Evolutionary conservation across 306 rosid species (phyloP).

Genomic region (Sesbania bispinosa): DNA sequence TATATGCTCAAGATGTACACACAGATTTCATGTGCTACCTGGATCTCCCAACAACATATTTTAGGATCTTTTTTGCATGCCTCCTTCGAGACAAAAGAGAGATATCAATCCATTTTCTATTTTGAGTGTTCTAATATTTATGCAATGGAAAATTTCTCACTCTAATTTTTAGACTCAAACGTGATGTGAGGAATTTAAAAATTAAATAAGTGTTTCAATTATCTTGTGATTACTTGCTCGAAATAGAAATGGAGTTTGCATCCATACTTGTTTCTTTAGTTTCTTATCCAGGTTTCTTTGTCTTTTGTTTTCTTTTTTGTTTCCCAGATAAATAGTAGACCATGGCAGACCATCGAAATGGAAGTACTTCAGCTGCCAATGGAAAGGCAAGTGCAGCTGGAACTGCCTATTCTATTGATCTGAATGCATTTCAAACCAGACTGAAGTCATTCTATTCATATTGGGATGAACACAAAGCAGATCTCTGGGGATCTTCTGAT

Average conservation of each 20-base stretch:
- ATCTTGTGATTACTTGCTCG: not conserved
- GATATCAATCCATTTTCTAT: not conserved
- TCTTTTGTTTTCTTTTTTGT: too few relatives aligned
- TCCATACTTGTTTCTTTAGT: not conserved
- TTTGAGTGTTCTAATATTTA: not conserved
- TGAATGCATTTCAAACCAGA: conserved; percentile 48
- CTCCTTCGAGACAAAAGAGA: not conserved
- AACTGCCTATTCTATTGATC: conserved; percentile 52
- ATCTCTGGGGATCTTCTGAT: conserved; percentile 66
- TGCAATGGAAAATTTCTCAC: not conserved
- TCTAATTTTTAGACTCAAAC: not conserved
- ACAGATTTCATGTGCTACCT: not conserved
- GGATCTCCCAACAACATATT: not conserved
- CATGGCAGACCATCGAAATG: too few relatives aligned
- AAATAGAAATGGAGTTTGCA: not conserved
- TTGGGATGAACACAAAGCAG: conserved; percentile 60
- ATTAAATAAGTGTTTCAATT: not conserved
- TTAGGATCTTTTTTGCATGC: not conserved
- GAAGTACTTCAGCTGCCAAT: too few relatives aligned
- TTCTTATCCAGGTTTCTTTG: not conserved
- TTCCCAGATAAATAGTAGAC: too few relatives aligned
- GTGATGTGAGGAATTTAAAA: not conserved
- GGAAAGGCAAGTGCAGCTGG: conserved; percentile 52
- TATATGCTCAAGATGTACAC: not conserved
- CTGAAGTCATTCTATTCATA: too few relatives aligned